Percentiles rank a stretch among this genome's conserved stretches.
Conservation (phyloP, 768 basidiomycete genomes). For the Trametes cingulata region DNA sequence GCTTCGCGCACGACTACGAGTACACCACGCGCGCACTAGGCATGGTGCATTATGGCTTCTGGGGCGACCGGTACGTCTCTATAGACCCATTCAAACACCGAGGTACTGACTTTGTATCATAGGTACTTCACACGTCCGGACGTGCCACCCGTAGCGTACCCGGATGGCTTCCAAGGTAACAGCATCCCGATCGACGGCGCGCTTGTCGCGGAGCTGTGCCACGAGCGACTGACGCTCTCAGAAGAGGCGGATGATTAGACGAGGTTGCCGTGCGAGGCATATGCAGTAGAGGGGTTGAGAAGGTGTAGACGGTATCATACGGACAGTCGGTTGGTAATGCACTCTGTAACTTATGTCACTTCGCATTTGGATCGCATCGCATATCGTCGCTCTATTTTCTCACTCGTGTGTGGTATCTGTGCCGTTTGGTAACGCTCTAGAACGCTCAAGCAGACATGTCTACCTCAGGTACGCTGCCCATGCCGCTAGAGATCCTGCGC, state of each 20-base stretch:
- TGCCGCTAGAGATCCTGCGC: slow-evolving; percentile 7
- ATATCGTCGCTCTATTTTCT: neutral
- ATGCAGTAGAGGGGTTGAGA: neutral
- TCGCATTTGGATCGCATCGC: neutral
- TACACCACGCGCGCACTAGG: slow-evolving; percentile 80
- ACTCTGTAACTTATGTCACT: slow-evolving; percentile 6
- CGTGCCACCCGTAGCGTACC: slow-evolving; percentile 68
- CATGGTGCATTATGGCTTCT: slow-evolving; percentile 84
- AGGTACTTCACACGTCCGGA: slow-evolving; percentile 78
- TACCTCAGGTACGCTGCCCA: slow-evolving; percentile 2
- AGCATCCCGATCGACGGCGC: slow-evolving; percentile 80
- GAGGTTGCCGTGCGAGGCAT: neutral
- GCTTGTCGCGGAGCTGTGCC: slow-evolving; percentile 60
- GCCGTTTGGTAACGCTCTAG: too few relatives aligned
- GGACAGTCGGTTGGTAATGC: slow-evolving; percentile 10
- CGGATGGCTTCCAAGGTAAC: slow-evolving; percentile 88
- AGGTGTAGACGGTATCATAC: slow-evolving; percentile 6
- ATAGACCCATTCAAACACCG: neutral
- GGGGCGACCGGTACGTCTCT: slow-evolving; percentile 62
- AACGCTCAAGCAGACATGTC: slow-evolving; percentile 12
- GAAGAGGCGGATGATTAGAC: slow-evolving; percentile 62
- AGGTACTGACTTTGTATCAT: neutral
- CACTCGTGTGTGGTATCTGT: neutral
- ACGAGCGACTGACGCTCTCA: slow-evolving; percentile 55
- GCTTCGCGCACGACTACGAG: slow-evolving; percentile 87